Evolutionary conservation across 371 early-diverging fungal genomes (phyloP).

Genomic region (Zychaea mexicana): DNA sequence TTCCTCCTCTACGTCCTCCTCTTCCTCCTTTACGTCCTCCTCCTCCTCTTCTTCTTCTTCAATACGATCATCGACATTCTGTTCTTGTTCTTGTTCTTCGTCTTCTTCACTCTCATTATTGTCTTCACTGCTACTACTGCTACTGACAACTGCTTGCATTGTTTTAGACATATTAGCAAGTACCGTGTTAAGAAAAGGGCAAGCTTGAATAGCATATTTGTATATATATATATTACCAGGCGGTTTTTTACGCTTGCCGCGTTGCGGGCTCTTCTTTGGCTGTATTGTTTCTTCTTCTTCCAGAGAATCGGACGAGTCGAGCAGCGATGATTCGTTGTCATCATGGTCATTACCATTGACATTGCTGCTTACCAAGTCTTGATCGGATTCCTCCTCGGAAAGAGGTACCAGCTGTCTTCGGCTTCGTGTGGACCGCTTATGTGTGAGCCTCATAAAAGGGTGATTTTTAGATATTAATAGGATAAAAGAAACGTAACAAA

Average conservation of each 20-base stretch:
- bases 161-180: not conserved
- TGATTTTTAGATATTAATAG: no score
- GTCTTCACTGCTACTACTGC: not conserved
- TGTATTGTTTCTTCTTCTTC: not conserved
- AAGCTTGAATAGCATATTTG: not conserved
- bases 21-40: not conserved
- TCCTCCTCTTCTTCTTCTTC: not conserved
- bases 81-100: not conserved
- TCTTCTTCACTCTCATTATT: not conserved
- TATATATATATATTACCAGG: not conserved
- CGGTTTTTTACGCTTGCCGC: not conserved
- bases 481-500: not conserved
- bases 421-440: not conserved
- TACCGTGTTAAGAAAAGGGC: no score
- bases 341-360: constrained; percentile 5
- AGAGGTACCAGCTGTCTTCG: not conserved
- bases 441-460: not conserved
- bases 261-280: not conserved
- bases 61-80: no score
- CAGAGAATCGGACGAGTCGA: constrained; percentile 22
- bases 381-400: constrained; percentile 9
- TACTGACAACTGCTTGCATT: not conserved
- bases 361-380: not conserved
- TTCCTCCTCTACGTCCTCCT: not conserved
- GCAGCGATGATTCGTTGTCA: constrained; percentile 2